Evolutionary conservation across 495 filamentous ascomycete genomes (phyloP).

Genomic region (Oleoguttula mirabilis): DNA sequence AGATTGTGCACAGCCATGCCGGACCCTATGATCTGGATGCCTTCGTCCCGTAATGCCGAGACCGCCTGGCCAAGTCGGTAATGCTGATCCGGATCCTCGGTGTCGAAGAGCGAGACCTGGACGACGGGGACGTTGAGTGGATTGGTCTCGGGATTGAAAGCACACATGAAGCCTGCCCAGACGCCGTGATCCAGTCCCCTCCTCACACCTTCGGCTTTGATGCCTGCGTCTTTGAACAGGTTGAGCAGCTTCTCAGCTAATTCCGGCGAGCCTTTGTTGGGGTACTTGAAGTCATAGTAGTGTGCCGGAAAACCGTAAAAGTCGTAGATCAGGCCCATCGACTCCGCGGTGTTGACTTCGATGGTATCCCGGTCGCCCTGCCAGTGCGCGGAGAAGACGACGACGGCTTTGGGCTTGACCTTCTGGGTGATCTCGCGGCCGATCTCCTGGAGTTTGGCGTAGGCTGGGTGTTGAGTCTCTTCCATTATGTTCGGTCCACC

Average conservation of each 20-base stretch:
- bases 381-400: slow-evolving; percentile 87
- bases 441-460: slow-evolving; percentile 52
- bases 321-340: slow-evolving; percentile 70
- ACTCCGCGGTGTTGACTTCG: slow-evolving; percentile 59
- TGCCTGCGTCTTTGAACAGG: slow-evolving; percentile 45
- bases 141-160: slow-evolving; percentile 61
- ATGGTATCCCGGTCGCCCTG: slow-evolving; percentile 47
- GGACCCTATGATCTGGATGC: slow-evolving; percentile 59
- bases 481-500: slow-evolving; percentile 41
- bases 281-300: slow-evolving; percentile 55
- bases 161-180: slow-evolving; percentile 58
- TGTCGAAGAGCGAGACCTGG: slow-evolving; percentile 63
- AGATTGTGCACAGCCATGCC: slow-evolving; percentile 89
- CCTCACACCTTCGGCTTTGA: slow-evolving; percentile 50
- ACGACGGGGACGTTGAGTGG: slow-evolving; percentile 67
- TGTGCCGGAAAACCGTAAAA: slow-evolving; percentile 68
- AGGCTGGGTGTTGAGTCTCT: slow-evolving; percentile 59
- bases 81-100: slow-evolving; percentile 57
- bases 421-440: slow-evolving; percentile 69
- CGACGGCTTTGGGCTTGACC: slow-evolving; percentile 66
- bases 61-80: slow-evolving; percentile 62
- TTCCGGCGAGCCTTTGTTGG: slow-evolving; percentile 52
- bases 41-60: slow-evolving; percentile 53
- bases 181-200: slow-evolving; percentile 75
- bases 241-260: slow-evolving; percentile 55